Percentiles rank a stretch among this genome's conserved stretches.
phyloP scores from a whole-genome alignment of 495 filamentous ascomycete species.

The Staphylotrichum longicolle region DNA sequence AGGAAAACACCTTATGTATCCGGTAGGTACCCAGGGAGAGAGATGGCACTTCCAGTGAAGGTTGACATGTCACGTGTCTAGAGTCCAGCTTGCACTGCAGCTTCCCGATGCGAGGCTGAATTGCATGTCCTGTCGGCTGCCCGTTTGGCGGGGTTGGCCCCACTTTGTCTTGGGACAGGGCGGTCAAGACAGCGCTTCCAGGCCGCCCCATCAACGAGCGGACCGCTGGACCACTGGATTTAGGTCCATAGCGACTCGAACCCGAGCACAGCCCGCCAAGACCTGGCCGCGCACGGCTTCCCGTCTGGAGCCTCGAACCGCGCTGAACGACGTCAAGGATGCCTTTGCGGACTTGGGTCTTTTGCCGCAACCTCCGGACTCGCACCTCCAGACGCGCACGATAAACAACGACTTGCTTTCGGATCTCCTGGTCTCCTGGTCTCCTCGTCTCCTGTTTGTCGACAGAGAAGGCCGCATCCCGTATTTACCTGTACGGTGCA shows the following conservation, averaged over 20 bases:
- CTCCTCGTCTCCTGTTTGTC: too few species aligned
- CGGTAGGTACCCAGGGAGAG: too few species aligned
- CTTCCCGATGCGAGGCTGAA: conserved; percentile 1
- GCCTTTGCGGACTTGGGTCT: neutral
- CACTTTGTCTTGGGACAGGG: conserved; percentile 1
- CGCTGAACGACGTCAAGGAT: conserved; percentile 10
- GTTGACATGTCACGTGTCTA: too few species aligned
- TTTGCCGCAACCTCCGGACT: neutral
- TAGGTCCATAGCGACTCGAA: too few species aligned
- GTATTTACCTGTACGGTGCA: too few species aligned
- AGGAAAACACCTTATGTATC: too few species aligned
- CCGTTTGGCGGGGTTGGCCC: neutral
- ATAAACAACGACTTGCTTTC: too few species aligned
- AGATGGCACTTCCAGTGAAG: too few species aligned
- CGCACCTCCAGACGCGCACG: neutral
- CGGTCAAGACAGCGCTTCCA: neutral
- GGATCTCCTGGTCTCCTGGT: too few species aligned
- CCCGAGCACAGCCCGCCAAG: neutral
- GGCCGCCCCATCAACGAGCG: too few species aligned
- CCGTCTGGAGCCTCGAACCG: neutral
- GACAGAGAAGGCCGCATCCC: too few species aligned
- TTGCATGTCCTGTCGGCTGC: neutral
- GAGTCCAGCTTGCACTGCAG: neutral
- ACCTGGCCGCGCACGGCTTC: neutral
- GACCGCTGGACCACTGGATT: too few species aligned